phyloP scores from a whole-genome alignment of 495 filamentous ascomycete genomes.

The Friedmanniomyces endolithicus region DNA sequence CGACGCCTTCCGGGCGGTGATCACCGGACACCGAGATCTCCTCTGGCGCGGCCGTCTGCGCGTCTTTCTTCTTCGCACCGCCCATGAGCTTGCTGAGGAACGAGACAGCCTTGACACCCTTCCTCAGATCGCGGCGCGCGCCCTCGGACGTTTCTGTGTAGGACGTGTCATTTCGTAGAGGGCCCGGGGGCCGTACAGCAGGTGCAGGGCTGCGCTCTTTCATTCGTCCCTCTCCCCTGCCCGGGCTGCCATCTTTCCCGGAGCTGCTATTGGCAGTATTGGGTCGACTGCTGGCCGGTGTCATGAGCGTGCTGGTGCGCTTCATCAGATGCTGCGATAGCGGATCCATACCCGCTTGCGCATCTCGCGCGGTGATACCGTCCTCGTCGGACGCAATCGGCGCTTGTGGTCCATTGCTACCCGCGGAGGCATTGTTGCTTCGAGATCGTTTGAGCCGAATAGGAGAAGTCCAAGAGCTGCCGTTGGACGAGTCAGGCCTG shows the following conservation, averaged over 20 bases:
- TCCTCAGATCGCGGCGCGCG: conserved; percentile 39
- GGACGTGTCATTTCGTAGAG: background rate
- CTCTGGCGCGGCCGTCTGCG: conserved; percentile 44
- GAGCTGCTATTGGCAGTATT: background rate
- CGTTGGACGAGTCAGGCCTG: conserved; percentile 1
- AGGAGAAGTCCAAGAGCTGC: background rate
- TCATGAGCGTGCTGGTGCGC: conserved; percentile 1
- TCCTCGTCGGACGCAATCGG: background rate
- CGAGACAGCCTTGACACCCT: conserved; percentile 75
- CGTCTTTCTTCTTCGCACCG: conserved; percentile 51
- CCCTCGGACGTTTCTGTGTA: conserved; percentile 18
- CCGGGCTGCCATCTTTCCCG: background rate
- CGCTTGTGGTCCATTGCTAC: background rate
- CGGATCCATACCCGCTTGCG: conserved; percentile 21
- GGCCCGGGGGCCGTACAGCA: conserved; percentile 7
- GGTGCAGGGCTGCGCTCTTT: conserved; percentile 11
- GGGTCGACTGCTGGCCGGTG: background rate
- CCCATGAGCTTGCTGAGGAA: conserved; percentile 87
- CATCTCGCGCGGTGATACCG: background rate
- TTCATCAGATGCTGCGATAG: conserved; percentile 20
- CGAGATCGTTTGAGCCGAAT: background rate
- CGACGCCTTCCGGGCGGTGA: conserved; percentile 59
- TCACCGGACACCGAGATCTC: conserved; percentile 63
- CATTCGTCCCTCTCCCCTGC: background rate
- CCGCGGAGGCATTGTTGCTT: background rate